These are phyloP conservation scores for Serendipita sp. DNA, from an alignment of 768 basidiomycete species.

Conservation along the genomic window DNA sequence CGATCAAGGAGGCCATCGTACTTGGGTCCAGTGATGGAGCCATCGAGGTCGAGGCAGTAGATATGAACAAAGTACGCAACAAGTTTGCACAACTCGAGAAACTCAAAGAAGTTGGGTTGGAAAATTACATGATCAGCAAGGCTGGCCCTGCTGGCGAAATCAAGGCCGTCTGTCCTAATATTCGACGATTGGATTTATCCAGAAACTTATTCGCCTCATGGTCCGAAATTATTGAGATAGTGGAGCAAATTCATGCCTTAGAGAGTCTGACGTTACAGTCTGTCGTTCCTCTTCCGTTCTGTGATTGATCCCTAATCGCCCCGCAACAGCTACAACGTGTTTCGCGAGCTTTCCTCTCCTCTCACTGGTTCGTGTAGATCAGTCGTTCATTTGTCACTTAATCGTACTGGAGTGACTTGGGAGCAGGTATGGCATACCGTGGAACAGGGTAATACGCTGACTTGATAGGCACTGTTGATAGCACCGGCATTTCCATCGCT, in stretches of 20 bases:
- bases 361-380: conserved; percentile 30
- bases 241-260: conserved; percentile 42
- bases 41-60: conserved; percentile 77
- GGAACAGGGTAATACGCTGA: too few species aligned
- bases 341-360: conserved; percentile 25
- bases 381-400: conserved; percentile 56
- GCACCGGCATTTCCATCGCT: background rate
- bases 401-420: conserved; percentile 60
- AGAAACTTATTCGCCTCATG: conserved; percentile 56
- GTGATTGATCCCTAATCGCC: conserved; percentile 9
- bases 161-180: conserved; percentile 44
- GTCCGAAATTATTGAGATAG: conserved; percentile 50
- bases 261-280: conserved; percentile 66
- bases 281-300: conserved; percentile 17
- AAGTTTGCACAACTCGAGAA: conserved; percentile 50
- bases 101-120: conserved; percentile 67
- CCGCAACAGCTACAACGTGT: conserved; percentile 46
- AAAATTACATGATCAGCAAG: conserved; percentile 40
- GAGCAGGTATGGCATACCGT: conserved; percentile 28
- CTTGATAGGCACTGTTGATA: background rate
- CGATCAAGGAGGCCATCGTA: conserved; percentile 38
- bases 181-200: conserved; percentile 71
- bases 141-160: conserved; percentile 34
- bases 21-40: conserved; percentile 70
- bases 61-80: conserved; percentile 58